A percentile compares a stretch with the other conserved stretches of the same genome.
phyloP scores from a whole-genome alignment of 2,329 filamentous ascomycete species.

The Raffaelea ambrosiae region DNA sequence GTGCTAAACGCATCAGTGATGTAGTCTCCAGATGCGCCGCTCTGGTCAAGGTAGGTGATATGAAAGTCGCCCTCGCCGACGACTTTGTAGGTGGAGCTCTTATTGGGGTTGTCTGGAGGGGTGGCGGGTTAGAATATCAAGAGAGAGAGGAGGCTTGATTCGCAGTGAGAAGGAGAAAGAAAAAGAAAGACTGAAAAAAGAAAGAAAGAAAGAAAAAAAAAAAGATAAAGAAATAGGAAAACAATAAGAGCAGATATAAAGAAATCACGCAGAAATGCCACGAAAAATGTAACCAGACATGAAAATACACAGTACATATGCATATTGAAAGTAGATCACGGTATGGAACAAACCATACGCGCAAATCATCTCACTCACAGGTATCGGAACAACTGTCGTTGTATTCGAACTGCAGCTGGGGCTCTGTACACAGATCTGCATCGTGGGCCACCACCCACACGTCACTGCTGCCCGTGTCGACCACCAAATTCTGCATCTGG shows the following conservation, averaged over 20 bases:
- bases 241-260: no score
- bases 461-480: constrained; percentile 58
- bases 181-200: no score
- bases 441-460: constrained; percentile 43
- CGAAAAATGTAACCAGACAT: no score
- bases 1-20: constrained; percentile 48
- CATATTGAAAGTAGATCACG: neutral
- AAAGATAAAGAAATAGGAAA: no score
- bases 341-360: neutral
- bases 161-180: no score
- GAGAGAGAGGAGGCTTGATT: no score
- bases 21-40: constrained; percentile 46
- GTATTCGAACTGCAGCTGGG: constrained; percentile 23
- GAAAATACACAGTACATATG: neutral
- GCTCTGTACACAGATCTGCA: constrained; percentile 30
- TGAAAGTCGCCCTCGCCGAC: constrained; percentile 38
- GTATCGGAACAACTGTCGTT: constrained; percentile 27
- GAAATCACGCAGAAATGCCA: no score
- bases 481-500: constrained; percentile 43
- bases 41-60: constrained; percentile 53
- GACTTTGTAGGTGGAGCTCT: constrained; percentile 39
- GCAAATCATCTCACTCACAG: constrained; percentile 25
- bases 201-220: no score
- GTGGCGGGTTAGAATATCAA: no score
- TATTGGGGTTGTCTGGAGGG: constrained; percentile 26